These are phyloP conservation scores for Colletotrichum scovillei DNA, from an alignment of 2,329 filamentous ascomycete species.

Conservation along the genomic window DNA sequence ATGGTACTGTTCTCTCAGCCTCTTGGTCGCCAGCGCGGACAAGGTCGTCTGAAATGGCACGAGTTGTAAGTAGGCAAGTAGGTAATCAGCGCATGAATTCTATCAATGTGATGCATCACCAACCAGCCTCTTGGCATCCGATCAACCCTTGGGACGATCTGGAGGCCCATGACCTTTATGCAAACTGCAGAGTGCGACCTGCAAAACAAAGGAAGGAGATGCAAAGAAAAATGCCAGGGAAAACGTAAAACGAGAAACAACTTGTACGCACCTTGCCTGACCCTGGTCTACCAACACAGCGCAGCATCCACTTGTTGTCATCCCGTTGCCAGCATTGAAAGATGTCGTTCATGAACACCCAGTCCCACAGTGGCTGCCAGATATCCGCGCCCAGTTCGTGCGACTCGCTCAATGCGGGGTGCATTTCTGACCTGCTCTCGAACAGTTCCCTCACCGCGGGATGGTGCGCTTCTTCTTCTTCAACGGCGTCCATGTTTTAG, in stretches of 20 bases:
- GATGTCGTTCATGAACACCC: slow-evolving; percentile 3
- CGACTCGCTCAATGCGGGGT: slow-evolving; percentile 9
- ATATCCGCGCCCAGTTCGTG: slow-evolving; percentile 2
- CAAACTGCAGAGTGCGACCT: not conserved
- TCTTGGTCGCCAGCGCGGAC: not conserved
- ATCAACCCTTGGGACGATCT: not conserved
- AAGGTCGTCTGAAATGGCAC: slow-evolving; percentile 1
- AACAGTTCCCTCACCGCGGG: not conserved
- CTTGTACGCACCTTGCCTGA: slow-evolving; percentile 14
- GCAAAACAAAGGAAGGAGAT: not conserved
- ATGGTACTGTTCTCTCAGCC: not conserved
- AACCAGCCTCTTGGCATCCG: slow-evolving; percentile 6
- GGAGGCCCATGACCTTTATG: not conserved
- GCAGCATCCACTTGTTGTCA: slow-evolving; percentile 1
- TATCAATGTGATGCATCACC: not conserved
- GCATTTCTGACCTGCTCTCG: not conserved
- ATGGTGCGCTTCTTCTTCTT: not conserved
- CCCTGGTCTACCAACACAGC: slow-evolving; percentile 22
- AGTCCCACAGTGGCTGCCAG: slow-evolving; percentile 17
- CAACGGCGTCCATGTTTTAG: not conserved
- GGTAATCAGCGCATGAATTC: slow-evolving; percentile 2
- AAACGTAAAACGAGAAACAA: not conserved
- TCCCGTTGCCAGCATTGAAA: slow-evolving; percentile 12
- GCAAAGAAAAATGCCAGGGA: not conserved
- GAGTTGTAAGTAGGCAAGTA: not conserved